phyloP scores from a whole-genome alignment of 1,139 yeast species.

The Hyphopichia fennica region DNA sequence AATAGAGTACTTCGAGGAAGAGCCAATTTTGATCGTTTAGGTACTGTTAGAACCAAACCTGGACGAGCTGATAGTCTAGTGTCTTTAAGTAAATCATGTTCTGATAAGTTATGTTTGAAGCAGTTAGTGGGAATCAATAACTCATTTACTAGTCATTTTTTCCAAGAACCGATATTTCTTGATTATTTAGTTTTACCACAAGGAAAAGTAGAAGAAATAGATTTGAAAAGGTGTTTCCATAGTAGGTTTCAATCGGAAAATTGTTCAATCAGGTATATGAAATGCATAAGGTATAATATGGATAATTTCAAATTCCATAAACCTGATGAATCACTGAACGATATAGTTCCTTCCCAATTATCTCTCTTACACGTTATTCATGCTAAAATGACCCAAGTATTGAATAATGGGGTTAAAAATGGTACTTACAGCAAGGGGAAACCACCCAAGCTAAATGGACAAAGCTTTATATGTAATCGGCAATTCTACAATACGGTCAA shows the following conservation, averaged over 20 bases:
- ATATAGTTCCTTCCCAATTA: slow-evolving; percentile 34
- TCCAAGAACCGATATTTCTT: slow-evolving; percentile 44
- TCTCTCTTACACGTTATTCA: slow-evolving; percentile 35
- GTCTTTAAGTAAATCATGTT: slow-evolving; percentile 79
- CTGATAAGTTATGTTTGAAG: slow-evolving; percentile 72
- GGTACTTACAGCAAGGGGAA: slow-evolving; percentile 48
- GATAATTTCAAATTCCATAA: slow-evolving; percentile 30
- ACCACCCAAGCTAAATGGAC: slow-evolving; percentile 48
- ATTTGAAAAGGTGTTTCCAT: slow-evolving; percentile 55
- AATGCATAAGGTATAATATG: slow-evolving; percentile 18
- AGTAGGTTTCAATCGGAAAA: slow-evolving; percentile 24
- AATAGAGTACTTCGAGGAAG: slow-evolving; percentile 54
- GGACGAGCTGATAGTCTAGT: slow-evolving; percentile 77
- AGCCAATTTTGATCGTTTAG: slow-evolving; percentile 53
- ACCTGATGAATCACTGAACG: slow-evolving; percentile 7
- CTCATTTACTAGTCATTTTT: slow-evolving; percentile 43
- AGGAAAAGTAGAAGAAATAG: slow-evolving; percentile 24
- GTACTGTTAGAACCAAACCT: slow-evolving; percentile 84
- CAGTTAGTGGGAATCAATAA: slow-evolving; percentile 65
- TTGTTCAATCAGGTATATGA: slow-evolving; percentile 8
- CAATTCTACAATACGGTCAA: slow-evolving; percentile 24
- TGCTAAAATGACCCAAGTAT: slow-evolving; percentile 32
- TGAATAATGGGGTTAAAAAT: slow-evolving; percentile 55
- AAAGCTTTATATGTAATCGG: slow-evolving; percentile 38
- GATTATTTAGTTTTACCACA: slow-evolving; percentile 55